Conservation (phyloP, 495 filamentous ascomycete genomes). For the Stereocaulon alpinum region DNA sequence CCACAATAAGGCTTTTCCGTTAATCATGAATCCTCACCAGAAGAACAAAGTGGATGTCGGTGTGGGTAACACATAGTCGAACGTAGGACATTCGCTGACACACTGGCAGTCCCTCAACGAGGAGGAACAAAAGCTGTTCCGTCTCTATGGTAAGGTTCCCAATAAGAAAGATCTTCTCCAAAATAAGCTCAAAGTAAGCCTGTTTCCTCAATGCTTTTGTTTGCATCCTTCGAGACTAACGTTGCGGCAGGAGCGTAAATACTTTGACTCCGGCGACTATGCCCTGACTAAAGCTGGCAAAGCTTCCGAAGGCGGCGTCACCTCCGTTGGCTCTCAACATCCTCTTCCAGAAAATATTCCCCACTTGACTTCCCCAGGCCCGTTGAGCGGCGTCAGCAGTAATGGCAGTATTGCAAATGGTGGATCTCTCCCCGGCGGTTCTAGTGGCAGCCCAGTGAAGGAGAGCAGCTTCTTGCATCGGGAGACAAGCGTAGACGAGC, state of each 20-base stretch:
- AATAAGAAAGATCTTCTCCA: slow-evolving; percentile 92
- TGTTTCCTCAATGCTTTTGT: slow-evolving; percentile 5
- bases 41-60: slow-evolving; percentile 94
- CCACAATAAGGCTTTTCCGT: background rate
- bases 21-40: slow-evolving; percentile 85
- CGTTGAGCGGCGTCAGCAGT: slow-evolving; percentile 31
- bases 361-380: slow-evolving; percentile 65
- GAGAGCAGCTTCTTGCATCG: slow-evolving; percentile 75
- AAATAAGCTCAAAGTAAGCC: slow-evolving; percentile 77
- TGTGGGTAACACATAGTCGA: slow-evolving; percentile 44
- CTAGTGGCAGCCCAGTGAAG: slow-evolving; percentile 71
- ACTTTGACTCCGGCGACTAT: slow-evolving; percentile 97
- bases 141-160: slow-evolving; percentile 92
- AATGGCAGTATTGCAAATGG: slow-evolving; percentile 31
- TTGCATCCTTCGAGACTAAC: background rate
- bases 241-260: slow-evolving; percentile 76
- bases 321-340: slow-evolving; percentile 86
- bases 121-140: slow-evolving; percentile 91
- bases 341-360: slow-evolving; percentile 94
- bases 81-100: slow-evolving; percentile 12
- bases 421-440: slow-evolving; percentile 42
- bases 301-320: slow-evolving; percentile 85
- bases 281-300: slow-evolving; percentile 98
- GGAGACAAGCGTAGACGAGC: slow-evolving; percentile 61
- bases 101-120: slow-evolving; percentile 62